These are phyloP conservation scores for Mycena leptocephala DNA, from an alignment of 768 basidiomycete species.

Conservation along the genomic window DNA sequence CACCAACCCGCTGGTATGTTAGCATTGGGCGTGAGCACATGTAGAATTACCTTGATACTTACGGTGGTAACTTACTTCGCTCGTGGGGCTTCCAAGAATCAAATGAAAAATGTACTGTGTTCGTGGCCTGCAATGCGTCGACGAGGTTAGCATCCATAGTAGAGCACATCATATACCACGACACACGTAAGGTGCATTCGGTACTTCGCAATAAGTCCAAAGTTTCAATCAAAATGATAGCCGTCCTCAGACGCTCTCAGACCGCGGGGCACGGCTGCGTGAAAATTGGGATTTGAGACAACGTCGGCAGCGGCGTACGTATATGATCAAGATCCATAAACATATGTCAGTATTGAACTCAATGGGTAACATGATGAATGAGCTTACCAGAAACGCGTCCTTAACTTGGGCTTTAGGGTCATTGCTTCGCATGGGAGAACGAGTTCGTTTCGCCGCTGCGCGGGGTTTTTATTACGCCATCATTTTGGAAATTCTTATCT, in stretches of 20 bases:
- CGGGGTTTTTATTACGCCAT: too few relatives aligned
- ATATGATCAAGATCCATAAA: not conserved
- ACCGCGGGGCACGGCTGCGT: not conserved
- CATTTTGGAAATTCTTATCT: too few relatives aligned
- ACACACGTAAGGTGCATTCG: not conserved
- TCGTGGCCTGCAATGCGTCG: not conserved
- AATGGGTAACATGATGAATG: not conserved
- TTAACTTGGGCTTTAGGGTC: too few relatives aligned
- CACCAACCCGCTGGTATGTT: not conserved
- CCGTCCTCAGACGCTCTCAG: not conserved
- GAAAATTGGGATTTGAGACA: not conserved
- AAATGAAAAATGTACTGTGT: not conserved
- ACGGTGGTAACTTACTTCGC: not conserved
- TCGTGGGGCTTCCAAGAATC: not conserved
- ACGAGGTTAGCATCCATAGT: not conserved
- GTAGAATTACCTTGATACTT: not conserved
- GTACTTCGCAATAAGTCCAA: not conserved
- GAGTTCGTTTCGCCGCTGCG: too few relatives aligned
- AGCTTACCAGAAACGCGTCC: not conserved
- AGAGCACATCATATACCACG: not conserved
- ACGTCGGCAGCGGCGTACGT: not conserved
- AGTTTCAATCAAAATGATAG: not conserved
- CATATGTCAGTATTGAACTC: not conserved
- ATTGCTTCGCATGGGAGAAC: too few relatives aligned
- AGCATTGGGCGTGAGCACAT: too few relatives aligned